These are phyloP conservation scores for Aspergillus biplanus DNA, from an alignment of 495 filamentous ascomycete genomes.

Conservation along the genomic window DNA sequence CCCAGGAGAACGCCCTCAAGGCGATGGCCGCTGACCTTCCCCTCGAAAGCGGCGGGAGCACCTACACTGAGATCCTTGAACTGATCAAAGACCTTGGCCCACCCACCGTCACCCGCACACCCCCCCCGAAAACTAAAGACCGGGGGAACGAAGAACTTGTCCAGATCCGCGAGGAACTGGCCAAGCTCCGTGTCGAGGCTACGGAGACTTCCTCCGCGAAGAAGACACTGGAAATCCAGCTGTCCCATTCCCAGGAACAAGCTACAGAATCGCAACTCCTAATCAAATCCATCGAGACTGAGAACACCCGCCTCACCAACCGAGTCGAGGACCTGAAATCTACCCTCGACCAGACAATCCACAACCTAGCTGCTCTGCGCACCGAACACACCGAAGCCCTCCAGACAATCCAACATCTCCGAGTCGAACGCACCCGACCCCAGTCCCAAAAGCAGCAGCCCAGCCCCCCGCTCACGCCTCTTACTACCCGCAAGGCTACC, in stretches of 20 bases:
- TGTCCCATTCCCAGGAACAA: conserved; percentile 39
- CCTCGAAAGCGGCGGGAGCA: conserved; percentile 36
- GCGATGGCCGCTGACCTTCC: conserved; percentile 48
- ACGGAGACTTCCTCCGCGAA: conserved; percentile 31
- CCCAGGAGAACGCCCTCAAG: conserved; percentile 47
- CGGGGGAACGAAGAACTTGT: conserved; percentile 27
- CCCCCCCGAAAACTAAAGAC: conserved; percentile 29
- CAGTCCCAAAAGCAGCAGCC: conserved; percentile 24
- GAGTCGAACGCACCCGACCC: conserved; percentile 69
- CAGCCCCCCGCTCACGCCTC: conserved; percentile 35
- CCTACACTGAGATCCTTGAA: conserved; percentile 49
- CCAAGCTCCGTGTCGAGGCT: conserved; percentile 35
- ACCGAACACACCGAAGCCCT: conserved; percentile 47
- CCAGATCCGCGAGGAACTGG: conserved; percentile 35
- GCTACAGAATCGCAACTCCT: conserved; percentile 46
- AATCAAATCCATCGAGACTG: conserved; percentile 49
- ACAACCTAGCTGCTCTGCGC: conserved; percentile 39
- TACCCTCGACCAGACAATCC: conserved; percentile 37
- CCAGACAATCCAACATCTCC: conserved; percentile 82
- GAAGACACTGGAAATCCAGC: conserved; percentile 40
- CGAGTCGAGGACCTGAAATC: conserved; percentile 41
- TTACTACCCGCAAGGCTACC: conserved; percentile 28
- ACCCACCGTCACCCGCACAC: conserved; percentile 19
- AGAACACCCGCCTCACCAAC: conserved; percentile 46
- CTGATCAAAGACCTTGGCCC: conserved; percentile 45